A percentile compares a stretch with the other conserved stretches of the same genome.
Evolutionary conservation across 2,329 filamentous ascomycete species (phyloP).

Genomic region (Sclerotinia nivalis): DNA sequence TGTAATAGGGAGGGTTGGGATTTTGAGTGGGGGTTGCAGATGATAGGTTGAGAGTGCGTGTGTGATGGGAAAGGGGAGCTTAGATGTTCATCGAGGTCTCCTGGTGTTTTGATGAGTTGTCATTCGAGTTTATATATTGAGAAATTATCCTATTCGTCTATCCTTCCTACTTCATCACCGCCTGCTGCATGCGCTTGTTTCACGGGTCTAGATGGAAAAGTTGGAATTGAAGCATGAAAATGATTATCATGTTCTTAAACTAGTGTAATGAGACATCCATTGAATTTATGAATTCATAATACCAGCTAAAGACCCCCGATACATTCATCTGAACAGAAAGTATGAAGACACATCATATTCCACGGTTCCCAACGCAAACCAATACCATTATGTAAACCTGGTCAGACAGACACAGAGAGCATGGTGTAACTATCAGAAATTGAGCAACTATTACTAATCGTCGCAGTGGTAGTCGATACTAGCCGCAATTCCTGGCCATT

Average conservation of each 20-base stretch:
- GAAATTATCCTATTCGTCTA: accelerated
- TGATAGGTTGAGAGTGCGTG: background rate
- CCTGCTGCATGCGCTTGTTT: background rate
- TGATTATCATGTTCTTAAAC: background rate
- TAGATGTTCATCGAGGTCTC: accelerated
- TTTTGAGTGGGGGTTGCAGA: accelerated
- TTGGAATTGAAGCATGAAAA: background rate
- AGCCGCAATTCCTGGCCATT: too few relatives aligned
- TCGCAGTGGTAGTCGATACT: too few relatives aligned
- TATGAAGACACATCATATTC: background rate
- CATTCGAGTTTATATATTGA: background rate
- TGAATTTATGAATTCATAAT: background rate
- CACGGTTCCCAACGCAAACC: accelerated
- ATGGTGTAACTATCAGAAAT: too few relatives aligned
- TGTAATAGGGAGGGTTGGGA: accelerated
- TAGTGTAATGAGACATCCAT: accelerated
- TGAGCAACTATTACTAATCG: too few relatives aligned
- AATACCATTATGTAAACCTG: background rate
- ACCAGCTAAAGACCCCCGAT: background rate
- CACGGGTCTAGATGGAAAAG: background rate
- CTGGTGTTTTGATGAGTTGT: accelerated
- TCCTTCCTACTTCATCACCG: accelerated
- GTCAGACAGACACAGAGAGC: too few relatives aligned
- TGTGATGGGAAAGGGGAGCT: background rate
- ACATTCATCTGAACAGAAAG: background rate